Evolutionary conservation across 108 stramenopile species (phyloP).

Genomic region (Pseudonitzschia pungens): DNA sequence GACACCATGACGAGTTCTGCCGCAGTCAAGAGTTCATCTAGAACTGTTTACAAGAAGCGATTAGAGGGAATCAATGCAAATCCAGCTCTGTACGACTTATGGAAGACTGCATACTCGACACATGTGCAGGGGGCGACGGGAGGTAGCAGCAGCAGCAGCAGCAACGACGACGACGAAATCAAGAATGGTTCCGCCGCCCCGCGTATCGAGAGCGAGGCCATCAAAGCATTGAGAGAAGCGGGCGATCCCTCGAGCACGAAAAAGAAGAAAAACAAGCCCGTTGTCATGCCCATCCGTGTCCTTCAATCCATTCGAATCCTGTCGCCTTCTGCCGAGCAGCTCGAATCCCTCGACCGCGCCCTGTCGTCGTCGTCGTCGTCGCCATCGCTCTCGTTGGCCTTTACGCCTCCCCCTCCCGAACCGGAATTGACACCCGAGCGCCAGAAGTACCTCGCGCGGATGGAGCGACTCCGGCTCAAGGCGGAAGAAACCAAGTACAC

Average conservation of each 20-base stretch:
- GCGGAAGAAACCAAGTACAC: constrained; percentile 67
- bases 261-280: background rate
- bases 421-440: constrained; percentile 1
- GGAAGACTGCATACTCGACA: constrained; percentile 7
- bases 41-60: constrained; percentile 1
- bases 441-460: constrained; percentile 23
- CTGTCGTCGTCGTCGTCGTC: background rate
- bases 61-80: constrained; percentile 2
- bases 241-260: background rate
- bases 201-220: background rate
- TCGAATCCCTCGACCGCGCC: background rate
- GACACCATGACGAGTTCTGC: background rate
- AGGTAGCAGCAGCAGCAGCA: background rate
- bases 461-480: constrained; percentile 53
- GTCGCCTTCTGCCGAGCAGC: background rate
- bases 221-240: background rate
- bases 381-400: background rate
- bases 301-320: constrained; percentile 6
- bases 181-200: background rate
- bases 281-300: background rate
- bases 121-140: background rate
- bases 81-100: background rate
- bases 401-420: constrained; percentile 1
- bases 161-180: too few relatives aligned
- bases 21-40: background rate